These are phyloP conservation scores for Phytophthora cactorum DNA, from an alignment of 352 stramenopile genomes.

Conservation along the genomic window DNA sequence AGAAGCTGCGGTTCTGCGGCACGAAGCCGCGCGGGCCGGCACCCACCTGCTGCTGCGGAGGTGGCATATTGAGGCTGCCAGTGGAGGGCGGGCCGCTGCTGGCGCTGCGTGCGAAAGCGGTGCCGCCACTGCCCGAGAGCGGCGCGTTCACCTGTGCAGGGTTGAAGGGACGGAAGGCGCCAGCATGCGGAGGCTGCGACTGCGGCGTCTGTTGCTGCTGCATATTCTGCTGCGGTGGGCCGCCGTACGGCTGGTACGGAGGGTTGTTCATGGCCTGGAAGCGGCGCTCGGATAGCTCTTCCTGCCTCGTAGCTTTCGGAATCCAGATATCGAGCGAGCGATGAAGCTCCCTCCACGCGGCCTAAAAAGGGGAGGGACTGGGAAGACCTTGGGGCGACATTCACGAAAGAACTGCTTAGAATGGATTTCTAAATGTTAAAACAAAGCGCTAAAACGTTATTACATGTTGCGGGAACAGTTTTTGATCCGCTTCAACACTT, in stretches of 20 bases:
- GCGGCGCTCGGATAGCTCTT: slow-evolving; percentile 7
- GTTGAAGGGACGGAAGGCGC: slow-evolving; percentile 76
- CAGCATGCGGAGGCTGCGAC: slow-evolving; percentile 39
- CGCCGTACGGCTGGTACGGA: slow-evolving; percentile 68
- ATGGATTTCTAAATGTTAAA: not conserved
- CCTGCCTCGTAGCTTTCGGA: slow-evolving; percentile 19
- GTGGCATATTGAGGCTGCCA: slow-evolving; percentile 22
- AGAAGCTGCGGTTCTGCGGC: slow-evolving; percentile 33
- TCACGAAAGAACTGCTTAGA: not conserved
- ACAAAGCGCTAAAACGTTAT: not conserved
- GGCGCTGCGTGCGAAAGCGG: slow-evolving; percentile 25
- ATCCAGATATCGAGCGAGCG: slow-evolving; percentile 16
- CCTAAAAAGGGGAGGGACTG: slow-evolving; percentile 5
- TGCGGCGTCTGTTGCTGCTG: slow-evolving; percentile 38
- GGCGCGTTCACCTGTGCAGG: slow-evolving; percentile 51
- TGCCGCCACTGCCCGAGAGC: slow-evolving; percentile 37
- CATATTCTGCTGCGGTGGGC: slow-evolving; percentile 40
- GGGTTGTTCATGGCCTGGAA: slow-evolving; percentile 42
- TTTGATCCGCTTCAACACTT: slow-evolving; percentile 10
- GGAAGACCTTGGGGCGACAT: slow-evolving; percentile 15
- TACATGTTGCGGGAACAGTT: not conserved
- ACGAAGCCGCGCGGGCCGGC: slow-evolving; percentile 35
- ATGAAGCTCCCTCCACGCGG: slow-evolving; percentile 27
- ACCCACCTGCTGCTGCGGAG: slow-evolving; percentile 33
- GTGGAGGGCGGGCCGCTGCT: slow-evolving; percentile 30